Conservation (phyloP, 345 rosid genomes). For the Brassica cretica region DNA sequence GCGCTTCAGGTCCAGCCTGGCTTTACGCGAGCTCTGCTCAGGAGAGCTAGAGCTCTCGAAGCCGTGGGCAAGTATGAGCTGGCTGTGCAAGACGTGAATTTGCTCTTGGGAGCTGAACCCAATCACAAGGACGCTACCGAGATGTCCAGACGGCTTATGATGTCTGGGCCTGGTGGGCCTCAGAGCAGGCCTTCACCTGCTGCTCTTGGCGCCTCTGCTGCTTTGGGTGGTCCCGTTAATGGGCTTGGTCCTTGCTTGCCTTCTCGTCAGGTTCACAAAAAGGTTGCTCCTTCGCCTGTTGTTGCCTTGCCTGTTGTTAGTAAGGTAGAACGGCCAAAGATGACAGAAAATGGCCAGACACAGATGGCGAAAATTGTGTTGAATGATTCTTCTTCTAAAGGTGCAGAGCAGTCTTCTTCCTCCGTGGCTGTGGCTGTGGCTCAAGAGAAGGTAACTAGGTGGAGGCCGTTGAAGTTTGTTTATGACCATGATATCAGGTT, state of each 20-base stretch:
- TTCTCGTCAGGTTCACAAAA: slow-evolving; percentile 70
- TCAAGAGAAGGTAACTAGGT: slow-evolving; percentile 45
- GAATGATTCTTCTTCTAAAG: neutral
- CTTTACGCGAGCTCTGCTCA: slow-evolving; percentile 71
- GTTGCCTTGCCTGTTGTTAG: slow-evolving; percentile 35
- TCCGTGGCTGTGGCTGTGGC: slow-evolving; percentile 30
- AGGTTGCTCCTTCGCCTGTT: slow-evolving; percentile 43
- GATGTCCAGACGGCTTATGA: slow-evolving; percentile 53
- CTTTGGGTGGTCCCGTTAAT: slow-evolving; percentile 83
- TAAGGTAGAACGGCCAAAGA: neutral
- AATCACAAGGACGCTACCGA: slow-evolving; percentile 79
- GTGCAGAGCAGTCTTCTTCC: slow-evolving; percentile 18
- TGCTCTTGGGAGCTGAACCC: slow-evolving; percentile 65
- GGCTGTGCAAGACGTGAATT: slow-evolving; percentile 83
- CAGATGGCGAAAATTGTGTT: neutral
- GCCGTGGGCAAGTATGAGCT: slow-evolving; percentile 73
- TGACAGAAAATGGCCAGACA: slow-evolving; percentile 53
- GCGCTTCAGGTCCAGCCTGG: slow-evolving; percentile 89
- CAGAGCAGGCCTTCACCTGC: slow-evolving; percentile 93
- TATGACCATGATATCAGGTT: slow-evolving; percentile 92
- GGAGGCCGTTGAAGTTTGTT: slow-evolving; percentile 85
- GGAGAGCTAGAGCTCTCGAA: slow-evolving; percentile 92
- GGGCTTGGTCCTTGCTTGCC: slow-evolving; percentile 96
- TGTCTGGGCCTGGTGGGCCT: neutral
- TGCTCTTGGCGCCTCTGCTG: slow-evolving; percentile 97